A percentile compares a stretch with the other conserved stretches of the same genome.
These are phyloP conservation scores for Gentiana straminea DNA, from an alignment of 257 asterid species.

Conservation along the genomic window DNA sequence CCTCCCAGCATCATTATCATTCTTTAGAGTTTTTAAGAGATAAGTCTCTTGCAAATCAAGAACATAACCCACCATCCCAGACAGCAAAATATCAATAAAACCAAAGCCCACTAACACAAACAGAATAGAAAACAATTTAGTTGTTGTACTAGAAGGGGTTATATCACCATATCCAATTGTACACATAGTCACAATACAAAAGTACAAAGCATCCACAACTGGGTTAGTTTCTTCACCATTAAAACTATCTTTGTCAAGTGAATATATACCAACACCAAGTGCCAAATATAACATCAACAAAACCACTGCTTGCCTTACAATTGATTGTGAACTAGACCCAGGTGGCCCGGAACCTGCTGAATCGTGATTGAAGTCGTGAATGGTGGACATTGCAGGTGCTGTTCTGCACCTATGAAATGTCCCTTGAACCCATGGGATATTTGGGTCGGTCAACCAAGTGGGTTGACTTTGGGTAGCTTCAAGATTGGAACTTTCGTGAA, in stretches of 20 bases:
- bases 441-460: conserved; percentile 60
- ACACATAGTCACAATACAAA: conserved; percentile 95
- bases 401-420: conserved; percentile 74
- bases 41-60: conserved; percentile 92
- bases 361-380: conserved; percentile 35
- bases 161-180: conserved; percentile 98
- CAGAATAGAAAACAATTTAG: conserved; percentile 69
- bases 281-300: conserved; percentile 60
- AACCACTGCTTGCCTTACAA: conserved; percentile 59
- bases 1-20: conserved; percentile 46
- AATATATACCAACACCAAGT: conserved; percentile 72
- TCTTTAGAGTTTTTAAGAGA: conserved; percentile 56
- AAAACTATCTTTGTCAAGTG: conserved; percentile 44
- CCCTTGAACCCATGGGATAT: conserved; percentile 32
- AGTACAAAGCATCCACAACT: conserved; percentile 86
- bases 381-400: conserved; percentile 83
- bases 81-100: conserved; percentile 67
- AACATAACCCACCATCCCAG: conserved; percentile 85
- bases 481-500: conserved; percentile 10
- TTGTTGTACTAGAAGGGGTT: conserved; percentile 53
- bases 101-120: conserved; percentile 96
- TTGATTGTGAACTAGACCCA: conserved; percentile 28
- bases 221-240: conserved; percentile 61
- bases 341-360: conserved; percentile 36
- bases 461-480: conserved; percentile 31